Conservation (phyloP, 768 basidiomycete genomes). For the Suillus luteus region DNA sequence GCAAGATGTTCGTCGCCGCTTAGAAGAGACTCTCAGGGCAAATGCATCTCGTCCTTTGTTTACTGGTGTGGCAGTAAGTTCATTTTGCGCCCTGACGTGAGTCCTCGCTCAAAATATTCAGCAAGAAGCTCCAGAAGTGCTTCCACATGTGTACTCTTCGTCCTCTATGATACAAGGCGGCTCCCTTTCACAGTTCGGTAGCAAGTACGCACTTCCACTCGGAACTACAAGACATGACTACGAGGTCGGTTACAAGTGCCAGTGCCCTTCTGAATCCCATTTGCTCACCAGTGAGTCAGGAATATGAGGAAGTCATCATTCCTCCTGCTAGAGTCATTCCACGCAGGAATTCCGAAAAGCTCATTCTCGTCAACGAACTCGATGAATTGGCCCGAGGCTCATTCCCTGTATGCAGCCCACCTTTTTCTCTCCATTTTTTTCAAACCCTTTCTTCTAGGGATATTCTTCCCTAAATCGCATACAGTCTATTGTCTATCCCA, state of each 20-base stretch:
- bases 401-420: constrained; percentile 65
- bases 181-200: constrained; percentile 71
- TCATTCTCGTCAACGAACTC: constrained; percentile 70
- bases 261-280: constrained; percentile 3
- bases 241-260: constrained; percentile 51
- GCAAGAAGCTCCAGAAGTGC: constrained; percentile 57
- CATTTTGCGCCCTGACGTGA: not conserved
- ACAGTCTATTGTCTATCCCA: constrained; percentile 92
- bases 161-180: constrained; percentile 57
- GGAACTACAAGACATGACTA: constrained; percentile 71
- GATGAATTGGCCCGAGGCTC: constrained; percentile 78
- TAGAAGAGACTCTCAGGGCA: constrained; percentile 59
- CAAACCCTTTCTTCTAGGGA: constrained; percentile 49
- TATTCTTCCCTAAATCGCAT: constrained; percentile 89
- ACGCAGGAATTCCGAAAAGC: constrained; percentile 66
- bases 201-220: constrained; percentile 77
- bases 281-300: constrained; percentile 43
- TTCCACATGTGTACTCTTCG: constrained; percentile 91
- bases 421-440: not conserved
- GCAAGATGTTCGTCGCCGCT: constrained; percentile 56
- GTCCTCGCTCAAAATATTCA: constrained; percentile 29
- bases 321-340: constrained; percentile 85
- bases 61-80: constrained; percentile 51
- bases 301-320: constrained; percentile 86
- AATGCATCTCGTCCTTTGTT: constrained; percentile 72